Evolutionary conservation across 257 asterid species (phyloP).

Genomic region (Linaria vulgaris): DNA sequence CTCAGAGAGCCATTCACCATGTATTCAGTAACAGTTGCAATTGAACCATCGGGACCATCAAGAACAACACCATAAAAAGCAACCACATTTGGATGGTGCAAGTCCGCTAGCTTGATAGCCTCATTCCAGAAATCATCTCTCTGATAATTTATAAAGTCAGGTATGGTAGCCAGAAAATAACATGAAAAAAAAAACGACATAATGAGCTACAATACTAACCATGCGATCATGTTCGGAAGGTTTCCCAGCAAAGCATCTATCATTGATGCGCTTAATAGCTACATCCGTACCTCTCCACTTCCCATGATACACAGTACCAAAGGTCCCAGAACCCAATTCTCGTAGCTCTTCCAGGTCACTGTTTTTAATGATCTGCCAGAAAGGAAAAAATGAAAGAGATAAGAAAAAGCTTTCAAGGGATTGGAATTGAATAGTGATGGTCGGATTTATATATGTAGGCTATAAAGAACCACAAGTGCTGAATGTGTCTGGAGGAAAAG

Average conservation of each 20-base stretch:
- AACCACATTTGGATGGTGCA: slow-evolving; percentile 99
- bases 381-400: slow-evolving; percentile 3
- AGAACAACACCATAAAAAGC: slow-evolving; percentile 98
- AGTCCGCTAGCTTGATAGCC: slow-evolving; percentile 94
- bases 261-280: slow-evolving; percentile 92
- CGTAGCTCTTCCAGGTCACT: slow-evolving; percentile 88
- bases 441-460: slow-evolving; percentile 9
- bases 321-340: slow-evolving; percentile 98
- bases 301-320: slow-evolving; percentile 99
- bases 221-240: slow-evolving; percentile 97
- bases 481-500: background rate
- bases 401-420: background rate
- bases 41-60: slow-evolving; percentile 90
- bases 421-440: background rate
- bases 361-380: slow-evolving; percentile 73
- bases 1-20: slow-evolving; percentile 98
- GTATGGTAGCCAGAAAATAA: slow-evolving; percentile 11
- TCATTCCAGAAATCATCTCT: slow-evolving; percentile 99
- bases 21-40: slow-evolving; percentile 97
- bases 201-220: slow-evolving; percentile 50
- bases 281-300: slow-evolving; percentile 99
- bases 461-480: slow-evolving; percentile 15
- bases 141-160: slow-evolving; percentile 37
- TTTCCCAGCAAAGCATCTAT: slow-evolving; percentile 92
- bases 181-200: slow-evolving; percentile 19